phyloP scores from a whole-genome alignment of 371 early-diverging fungal genomes.

The Circinella minor region DNA sequence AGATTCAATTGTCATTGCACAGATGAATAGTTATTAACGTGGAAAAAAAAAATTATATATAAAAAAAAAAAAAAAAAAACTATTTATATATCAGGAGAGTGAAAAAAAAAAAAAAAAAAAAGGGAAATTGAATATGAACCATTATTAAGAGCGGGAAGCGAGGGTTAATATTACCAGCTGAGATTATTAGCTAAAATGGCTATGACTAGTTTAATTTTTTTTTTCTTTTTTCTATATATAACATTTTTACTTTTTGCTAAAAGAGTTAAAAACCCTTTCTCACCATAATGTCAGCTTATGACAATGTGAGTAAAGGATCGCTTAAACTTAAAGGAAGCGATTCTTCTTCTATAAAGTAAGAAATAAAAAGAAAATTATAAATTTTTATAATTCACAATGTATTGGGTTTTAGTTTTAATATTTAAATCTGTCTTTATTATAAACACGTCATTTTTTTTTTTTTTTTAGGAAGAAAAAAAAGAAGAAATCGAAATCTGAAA shows the following conservation, averaged over 20 bases:
- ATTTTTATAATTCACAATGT: too few species aligned
- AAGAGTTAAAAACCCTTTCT: neutral
- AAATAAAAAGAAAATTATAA: too few species aligned
- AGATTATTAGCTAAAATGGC: too few species aligned
- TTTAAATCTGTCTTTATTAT: neutral
- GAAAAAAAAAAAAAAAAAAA: too few species aligned
- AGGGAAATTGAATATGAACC: too few species aligned
- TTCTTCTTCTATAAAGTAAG: conserved; percentile 57
- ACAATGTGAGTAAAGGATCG: conserved; percentile 58
- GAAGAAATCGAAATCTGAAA: conserved; percentile 54
- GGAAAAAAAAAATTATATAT: neutral
- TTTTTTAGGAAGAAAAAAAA: conserved; percentile 37
- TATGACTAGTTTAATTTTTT: too few species aligned
- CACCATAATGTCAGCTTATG: conserved; percentile 53
- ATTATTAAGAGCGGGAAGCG: too few species aligned
- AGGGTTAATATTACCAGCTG: too few species aligned
- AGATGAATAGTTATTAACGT: neutral
- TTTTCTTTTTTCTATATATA: too few species aligned
- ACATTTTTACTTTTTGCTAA: neutral
- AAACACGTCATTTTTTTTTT: neutral
- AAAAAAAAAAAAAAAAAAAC: too few species aligned
- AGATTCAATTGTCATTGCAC: conserved; percentile 31
- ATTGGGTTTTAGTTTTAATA: too few species aligned
- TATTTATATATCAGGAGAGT: too few species aligned
- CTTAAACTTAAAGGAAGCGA: conserved; percentile 66